Conservation (phyloP, 108 stramenopile species). For the Mayamaea pseudoterrestris region DNA sequence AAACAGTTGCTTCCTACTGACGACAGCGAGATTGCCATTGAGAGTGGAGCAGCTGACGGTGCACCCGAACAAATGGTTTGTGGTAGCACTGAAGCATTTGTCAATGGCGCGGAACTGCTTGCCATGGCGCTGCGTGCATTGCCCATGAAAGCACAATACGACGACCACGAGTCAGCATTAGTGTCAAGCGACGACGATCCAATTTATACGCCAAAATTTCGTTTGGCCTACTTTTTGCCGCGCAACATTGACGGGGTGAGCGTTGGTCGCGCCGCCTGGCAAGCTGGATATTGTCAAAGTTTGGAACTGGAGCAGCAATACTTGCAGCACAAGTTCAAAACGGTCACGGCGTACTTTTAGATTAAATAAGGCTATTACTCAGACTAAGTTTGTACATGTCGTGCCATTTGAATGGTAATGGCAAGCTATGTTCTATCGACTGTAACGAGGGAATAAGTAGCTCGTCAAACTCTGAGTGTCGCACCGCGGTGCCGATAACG, state of each 20-base stretch:
- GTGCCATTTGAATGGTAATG: too few relatives aligned
- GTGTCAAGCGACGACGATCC: background rate
- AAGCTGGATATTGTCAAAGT: slow-evolving; percentile 21
- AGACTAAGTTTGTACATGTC: too few relatives aligned
- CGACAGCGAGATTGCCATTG: background rate
- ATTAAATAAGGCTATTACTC: background rate
- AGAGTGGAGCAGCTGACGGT: too few relatives aligned
- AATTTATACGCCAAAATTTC: background rate
- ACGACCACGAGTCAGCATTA: background rate
- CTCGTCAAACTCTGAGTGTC: too few relatives aligned
- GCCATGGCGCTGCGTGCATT: background rate
- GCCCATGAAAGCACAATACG: background rate
- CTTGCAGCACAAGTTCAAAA: slow-evolving; percentile 69
- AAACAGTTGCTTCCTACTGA: background rate
- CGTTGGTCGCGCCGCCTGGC: slow-evolving; percentile 28
- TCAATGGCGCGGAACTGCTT: background rate
- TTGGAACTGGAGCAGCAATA: slow-evolving; percentile 71
- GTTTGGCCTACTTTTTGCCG: slow-evolving; percentile 51
- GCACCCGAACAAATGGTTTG: background rate
- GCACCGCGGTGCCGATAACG: too few relatives aligned
- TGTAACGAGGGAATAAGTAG: too few relatives aligned
- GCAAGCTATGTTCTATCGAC: too few relatives aligned
- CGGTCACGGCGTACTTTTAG: slow-evolving; percentile 45
- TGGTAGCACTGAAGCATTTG: background rate
- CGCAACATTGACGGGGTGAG: slow-evolving; percentile 49